Base-by-base conservation (phyloP, 1,139 yeast genomes). In the Hanseniaspora uvarum region DNA sequence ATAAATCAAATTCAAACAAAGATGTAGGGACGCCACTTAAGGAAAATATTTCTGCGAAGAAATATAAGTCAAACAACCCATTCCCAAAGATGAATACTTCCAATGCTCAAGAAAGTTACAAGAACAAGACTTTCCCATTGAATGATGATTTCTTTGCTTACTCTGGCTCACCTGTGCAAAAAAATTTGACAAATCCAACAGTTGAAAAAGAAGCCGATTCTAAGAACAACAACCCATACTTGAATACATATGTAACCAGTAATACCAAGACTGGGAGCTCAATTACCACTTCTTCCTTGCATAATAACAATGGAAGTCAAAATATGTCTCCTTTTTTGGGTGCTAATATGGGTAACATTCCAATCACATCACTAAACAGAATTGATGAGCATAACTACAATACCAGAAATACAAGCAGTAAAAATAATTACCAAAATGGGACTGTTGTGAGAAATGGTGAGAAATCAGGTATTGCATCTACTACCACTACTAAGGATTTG, bases 31-130 rank as follows among this genome's bases (percentile, higher is more conserved):
- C 34, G 18, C 45, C n/a, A 14, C 43, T 33, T 21, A 24, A 23
- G 8, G 36, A 30, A 21, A 28, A 21, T 31, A 31, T 30, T 19
- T 24, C 54, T 18, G 52, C 49, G 7, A 63, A 59, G 52, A 65
- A 63, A 47, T 64, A 65, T 56, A 66, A 65, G 57, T 61, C 67
- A 3, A 65, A 61, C 40, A 66, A 66, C 56, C 69, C 69, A 26
- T 66, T 66, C 45, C 69, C 69, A 19, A 62, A 57, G 46, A 64
- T 65, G 59, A 49, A 56, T 38, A 59, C 52, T 3, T 41, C 53
- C 11, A 52, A 19, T 12, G 37, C 30, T 12, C 41, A 40, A 18
- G 45, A 38, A n/a, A 26, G 28, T 14, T 30, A 39, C 33, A 44
- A 40, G n/a, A 28, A 36, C 28, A 40, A 36, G 16, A 41, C 19